Conservation (phyloP, 2,329 filamentous ascomycete species). For the Onygenales sp. region DNA sequence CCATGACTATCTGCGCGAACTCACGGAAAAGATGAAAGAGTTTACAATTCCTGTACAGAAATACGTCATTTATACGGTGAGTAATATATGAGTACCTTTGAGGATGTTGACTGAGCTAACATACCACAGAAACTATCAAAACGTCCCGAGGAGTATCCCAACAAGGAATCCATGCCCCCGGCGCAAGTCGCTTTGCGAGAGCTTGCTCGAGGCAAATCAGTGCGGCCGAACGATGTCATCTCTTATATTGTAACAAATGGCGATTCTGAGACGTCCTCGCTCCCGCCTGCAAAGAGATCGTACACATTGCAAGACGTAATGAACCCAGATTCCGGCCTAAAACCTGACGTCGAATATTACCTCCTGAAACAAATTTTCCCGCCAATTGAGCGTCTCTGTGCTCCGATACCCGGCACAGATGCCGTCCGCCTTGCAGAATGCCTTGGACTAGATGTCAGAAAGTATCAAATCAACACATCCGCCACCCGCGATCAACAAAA, state of each 20-base stretch:
- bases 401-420: slow-evolving; percentile 88
- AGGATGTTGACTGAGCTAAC: slow-evolving; percentile 10
- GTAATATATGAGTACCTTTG: slow-evolving; percentile 7
- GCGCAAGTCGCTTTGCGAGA: slow-evolving; percentile 91
- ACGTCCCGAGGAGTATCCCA: slow-evolving; percentile 84
- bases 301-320: slow-evolving; percentile 77
- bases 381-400: slow-evolving; percentile 92
- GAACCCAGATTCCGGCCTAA: slow-evolving; percentile 63
- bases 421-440: slow-evolving; percentile 84
- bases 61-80: slow-evolving; percentile 86
- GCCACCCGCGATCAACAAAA: slow-evolving; percentile 44
- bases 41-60: slow-evolving; percentile 66
- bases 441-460: slow-evolving; percentile 79
- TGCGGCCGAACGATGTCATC: slow-evolving; percentile 93
- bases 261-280: slow-evolving; percentile 50
- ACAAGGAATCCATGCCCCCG: slow-evolving; percentile 89
- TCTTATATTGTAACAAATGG: slow-evolving; percentile 80
- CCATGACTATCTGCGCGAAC: slow-evolving; percentile 82
- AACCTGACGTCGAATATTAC: slow-evolving; percentile 95
- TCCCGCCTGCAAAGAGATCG: slow-evolving; percentile 72
- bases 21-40: slow-evolving; percentile 79
- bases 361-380: slow-evolving; percentile 97
- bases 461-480: slow-evolving; percentile 65
- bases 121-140: slow-evolving; percentile 73
- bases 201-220: slow-evolving; percentile 71